Percentiles rank a stretch among this genome's conserved stretches.
Evolutionary conservation across 2,329 filamentous ascomycete species (phyloP).

Genomic region (Exophiala mesophila): DNA sequence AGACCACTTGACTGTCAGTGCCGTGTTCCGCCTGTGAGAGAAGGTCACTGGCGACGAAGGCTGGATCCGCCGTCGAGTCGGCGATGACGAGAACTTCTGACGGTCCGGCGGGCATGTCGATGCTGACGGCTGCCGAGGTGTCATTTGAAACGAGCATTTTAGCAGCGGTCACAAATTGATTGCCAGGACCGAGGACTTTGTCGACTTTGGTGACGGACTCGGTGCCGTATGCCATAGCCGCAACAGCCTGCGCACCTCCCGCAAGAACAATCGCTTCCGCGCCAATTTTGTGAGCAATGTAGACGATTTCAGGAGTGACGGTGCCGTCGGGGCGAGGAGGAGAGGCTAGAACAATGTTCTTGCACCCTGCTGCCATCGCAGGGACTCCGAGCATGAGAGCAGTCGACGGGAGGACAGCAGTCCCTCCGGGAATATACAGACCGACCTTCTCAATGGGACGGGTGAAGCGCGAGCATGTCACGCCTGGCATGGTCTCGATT

Average conservation of each 20-base stretch:
- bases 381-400: conserved; percentile 97
- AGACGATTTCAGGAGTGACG: conserved; percentile 94
- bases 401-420: conserved; percentile 92
- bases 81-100: conserved; percentile 96
- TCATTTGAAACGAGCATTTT: conserved; percentile 99
- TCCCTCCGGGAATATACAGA: conserved; percentile 91
- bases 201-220: conserved; percentile 93
- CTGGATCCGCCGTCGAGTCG: conserved; percentile 80
- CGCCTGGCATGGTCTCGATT: conserved; percentile 97
- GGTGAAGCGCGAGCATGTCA: conserved; percentile 87
- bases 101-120: conserved; percentile 97
- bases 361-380: conserved; percentile 93
- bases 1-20: conserved; percentile 88
- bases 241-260: conserved; percentile 90
- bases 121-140: conserved; percentile 88
- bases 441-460: conserved; percentile 94
- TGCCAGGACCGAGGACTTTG: conserved; percentile 96
- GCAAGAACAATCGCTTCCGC: conserved; percentile 94
- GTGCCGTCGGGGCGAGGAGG: conserved; percentile 85
- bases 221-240: conserved; percentile 95
- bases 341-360: conserved; percentile 88
- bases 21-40: conserved; percentile 96
- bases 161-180: conserved; percentile 96
- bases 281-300: conserved; percentile 92
- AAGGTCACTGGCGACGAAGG: conserved; percentile 91